These are phyloP conservation scores for Tillandsia leiboldiana DNA, from an alignment of 176 grass and related monocot species.

Conservation along the genomic window DNA sequence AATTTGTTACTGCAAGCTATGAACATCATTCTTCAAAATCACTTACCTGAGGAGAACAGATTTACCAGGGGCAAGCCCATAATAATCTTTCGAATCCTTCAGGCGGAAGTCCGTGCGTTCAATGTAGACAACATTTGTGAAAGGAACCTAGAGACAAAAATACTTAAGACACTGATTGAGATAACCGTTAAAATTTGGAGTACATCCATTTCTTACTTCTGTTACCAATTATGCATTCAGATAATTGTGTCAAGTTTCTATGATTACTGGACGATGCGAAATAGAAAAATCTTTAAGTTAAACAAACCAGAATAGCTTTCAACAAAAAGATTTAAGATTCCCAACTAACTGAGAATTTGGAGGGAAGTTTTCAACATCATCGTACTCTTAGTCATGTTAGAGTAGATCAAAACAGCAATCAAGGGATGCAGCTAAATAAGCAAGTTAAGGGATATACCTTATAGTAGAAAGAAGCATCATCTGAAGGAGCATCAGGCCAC, in stretches of 20 bases:
- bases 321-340: background rate
- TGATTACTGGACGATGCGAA: no score
- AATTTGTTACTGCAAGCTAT: no score
- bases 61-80: conserved; percentile 91
- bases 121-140: conserved; percentile 36
- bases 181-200: no score
- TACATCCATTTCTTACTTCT: no score
- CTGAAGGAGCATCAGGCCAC: conserved; percentile 96
- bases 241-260: no score
- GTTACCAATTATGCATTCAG: no score
- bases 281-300: no score
- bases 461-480: conserved; percentile 64
- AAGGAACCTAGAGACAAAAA: conserved; percentile 18
- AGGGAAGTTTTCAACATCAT: background rate
- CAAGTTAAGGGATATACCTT: conserved; percentile 30
- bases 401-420: background rate
- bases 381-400: background rate
- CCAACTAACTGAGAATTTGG: background rate
- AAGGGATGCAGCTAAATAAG: background rate
- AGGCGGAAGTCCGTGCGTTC: conserved; percentile 89
- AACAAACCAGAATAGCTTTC: background rate
- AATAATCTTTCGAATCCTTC: conserved; percentile 95
- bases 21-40: no score
- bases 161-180: background rate
- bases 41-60: conserved; percentile 70